A percentile compares a stretch with the other conserved stretches of the same genome.
Conservation (phyloP, 768 basidiomycete genomes). For the Agaricus subrufescens region DNA sequence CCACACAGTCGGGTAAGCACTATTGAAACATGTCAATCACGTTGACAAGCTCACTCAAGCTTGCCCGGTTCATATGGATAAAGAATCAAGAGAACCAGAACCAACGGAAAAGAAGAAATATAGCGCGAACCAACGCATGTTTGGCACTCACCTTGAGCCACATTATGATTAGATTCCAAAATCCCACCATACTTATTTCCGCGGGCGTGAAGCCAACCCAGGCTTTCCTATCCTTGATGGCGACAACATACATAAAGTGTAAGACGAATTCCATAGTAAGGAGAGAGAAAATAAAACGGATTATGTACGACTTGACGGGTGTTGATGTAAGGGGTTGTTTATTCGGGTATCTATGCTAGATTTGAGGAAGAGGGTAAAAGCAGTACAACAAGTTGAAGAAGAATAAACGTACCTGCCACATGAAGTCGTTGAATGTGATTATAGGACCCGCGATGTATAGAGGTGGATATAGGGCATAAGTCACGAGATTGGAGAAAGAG, state of each 20-base stretch:
- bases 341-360: slow-evolving; percentile 59
- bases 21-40: neutral
- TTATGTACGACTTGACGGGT: slow-evolving; percentile 47
- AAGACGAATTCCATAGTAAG: slow-evolving; percentile 88
- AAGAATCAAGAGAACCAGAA: neutral
- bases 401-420: slow-evolving; percentile 71
- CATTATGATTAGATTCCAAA: slow-evolving; percentile 94
- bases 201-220: slow-evolving; percentile 78
- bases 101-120: neutral
- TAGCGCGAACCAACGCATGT: neutral
- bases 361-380: neutral
- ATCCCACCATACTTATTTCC: slow-evolving; percentile 88
- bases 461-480: slow-evolving; percentile 89
- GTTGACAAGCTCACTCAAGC: too few species aligned
- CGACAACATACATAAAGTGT: slow-evolving; percentile 95
- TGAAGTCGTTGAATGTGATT: slow-evolving; percentile 92
- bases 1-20: neutral
- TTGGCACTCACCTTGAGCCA: slow-evolving; percentile 80
- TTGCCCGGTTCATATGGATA: neutral
- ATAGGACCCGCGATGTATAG: slow-evolving; percentile 96
- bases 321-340: slow-evolving; percentile 26
- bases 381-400: neutral
- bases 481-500: slow-evolving; percentile 66
- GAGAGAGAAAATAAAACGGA: slow-evolving; percentile 67
- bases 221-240: slow-evolving; percentile 85